These are phyloP conservation scores for Diaporthe amygdali DNA, from an alignment of 2,329 filamentous ascomycete genomes.

Conservation along the genomic window DNA sequence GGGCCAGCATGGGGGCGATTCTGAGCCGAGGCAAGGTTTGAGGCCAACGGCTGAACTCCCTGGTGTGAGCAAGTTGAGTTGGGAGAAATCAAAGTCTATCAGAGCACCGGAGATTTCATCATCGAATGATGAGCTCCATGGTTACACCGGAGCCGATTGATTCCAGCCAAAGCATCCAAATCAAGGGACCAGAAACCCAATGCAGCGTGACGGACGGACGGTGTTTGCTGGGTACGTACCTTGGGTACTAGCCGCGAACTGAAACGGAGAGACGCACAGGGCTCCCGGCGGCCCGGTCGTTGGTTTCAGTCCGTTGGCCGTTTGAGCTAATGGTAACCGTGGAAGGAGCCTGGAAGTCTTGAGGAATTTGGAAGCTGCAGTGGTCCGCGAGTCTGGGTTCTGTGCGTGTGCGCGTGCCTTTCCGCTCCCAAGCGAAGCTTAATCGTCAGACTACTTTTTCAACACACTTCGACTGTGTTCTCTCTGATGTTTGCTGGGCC, in stretches of 20 bases:
- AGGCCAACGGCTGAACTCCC: not conserved
- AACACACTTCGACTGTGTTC: not conserved
- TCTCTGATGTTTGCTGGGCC: not conserved
- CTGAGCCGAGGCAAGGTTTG: not conserved
- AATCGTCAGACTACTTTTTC: not conserved
- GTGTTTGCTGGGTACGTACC: not conserved
- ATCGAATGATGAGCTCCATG: not conserved
- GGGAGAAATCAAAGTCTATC: too few species aligned
- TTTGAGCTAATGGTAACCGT: not conserved
- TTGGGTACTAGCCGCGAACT: not conserved
- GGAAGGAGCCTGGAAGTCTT: not conserved
- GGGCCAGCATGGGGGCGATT: not conserved
- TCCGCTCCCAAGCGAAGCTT: not conserved
- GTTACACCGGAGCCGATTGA: not conserved
- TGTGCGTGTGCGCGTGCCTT: not conserved
- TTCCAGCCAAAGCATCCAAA: not conserved
- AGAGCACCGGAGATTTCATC: not conserved
- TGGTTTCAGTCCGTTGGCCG: conserved; percentile 3
- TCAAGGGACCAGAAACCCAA: not conserved
- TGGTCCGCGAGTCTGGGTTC: not conserved
- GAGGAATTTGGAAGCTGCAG: not conserved
- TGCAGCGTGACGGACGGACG: not conserved
- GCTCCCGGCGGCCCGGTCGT: not conserved
- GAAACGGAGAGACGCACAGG: not conserved
- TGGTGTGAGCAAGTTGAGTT: not conserved